These are phyloP conservation scores for Populus euphratica DNA, from an alignment of 345 rosid genomes.

Conservation along the genomic window DNA sequence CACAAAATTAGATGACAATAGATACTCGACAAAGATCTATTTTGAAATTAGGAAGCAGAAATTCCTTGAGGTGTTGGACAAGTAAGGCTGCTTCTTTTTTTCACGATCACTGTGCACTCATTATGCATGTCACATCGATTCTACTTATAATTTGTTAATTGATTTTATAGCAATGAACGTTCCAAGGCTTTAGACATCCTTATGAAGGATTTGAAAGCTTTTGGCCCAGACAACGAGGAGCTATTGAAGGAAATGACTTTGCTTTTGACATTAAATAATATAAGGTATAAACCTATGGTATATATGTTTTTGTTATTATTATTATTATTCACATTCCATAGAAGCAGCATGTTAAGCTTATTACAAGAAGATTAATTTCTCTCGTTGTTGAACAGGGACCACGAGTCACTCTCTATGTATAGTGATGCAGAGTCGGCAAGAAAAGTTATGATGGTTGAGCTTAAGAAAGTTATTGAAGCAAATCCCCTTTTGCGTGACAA, in stretches of 20 bases:
- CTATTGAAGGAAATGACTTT: constrained; percentile 37
- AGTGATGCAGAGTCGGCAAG: constrained; percentile 40
- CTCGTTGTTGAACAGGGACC: constrained; percentile 35
- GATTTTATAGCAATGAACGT: constrained; percentile 26
- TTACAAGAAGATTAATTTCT: not conserved
- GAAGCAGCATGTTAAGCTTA: not conserved
- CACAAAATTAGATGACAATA: constrained; percentile 27
- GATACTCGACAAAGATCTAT: constrained; percentile 34
- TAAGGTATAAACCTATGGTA: constrained; percentile 22
- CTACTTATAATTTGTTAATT: not conserved
- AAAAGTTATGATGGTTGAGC: constrained; percentile 25
- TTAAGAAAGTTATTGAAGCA: constrained; percentile 38
- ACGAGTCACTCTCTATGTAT: constrained; percentile 37
- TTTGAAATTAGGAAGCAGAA: constrained; percentile 38
- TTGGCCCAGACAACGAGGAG: constrained; percentile 17
- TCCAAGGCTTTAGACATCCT: constrained; percentile 39
- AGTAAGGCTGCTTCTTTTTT: constrained; percentile 10
- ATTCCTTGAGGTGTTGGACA: constrained; percentile 35
- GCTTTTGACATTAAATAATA: constrained; percentile 31
- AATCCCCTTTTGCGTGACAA: constrained; percentile 44
- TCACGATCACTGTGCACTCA: not conserved
- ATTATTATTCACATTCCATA: not conserved
- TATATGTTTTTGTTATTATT: not conserved
- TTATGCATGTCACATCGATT: not conserved
- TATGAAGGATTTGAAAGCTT: constrained; percentile 36